These are phyloP conservation scores for Sporothrix globosa DNA, from an alignment of 2,329 filamentous ascomycete species.

Conservation along the genomic window DNA sequence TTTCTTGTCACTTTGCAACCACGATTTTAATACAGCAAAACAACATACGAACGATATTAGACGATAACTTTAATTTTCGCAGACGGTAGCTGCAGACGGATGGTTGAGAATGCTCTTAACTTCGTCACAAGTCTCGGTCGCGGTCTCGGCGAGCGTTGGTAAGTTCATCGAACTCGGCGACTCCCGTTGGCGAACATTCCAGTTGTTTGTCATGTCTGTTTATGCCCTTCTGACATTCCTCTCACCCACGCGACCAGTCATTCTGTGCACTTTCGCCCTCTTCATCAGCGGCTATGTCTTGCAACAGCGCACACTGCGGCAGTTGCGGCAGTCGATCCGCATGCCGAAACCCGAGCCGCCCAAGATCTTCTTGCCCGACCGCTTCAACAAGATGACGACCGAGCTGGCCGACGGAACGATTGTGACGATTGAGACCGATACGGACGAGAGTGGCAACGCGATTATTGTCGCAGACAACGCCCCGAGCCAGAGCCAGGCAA, in stretches of 20 bases:
- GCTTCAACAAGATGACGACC: slow-evolving; percentile 52
- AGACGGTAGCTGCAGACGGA: slow-evolving; percentile 24
- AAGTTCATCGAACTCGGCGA: slow-evolving; percentile 39
- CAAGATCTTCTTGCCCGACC: slow-evolving; percentile 56
- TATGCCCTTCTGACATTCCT: neutral
- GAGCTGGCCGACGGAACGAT: slow-evolving; percentile 54
- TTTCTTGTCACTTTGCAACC: neutral
- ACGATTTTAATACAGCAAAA: slow-evolving; percentile 1
- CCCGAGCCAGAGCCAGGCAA: slow-evolving; percentile 36
- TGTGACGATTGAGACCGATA: slow-evolving; percentile 47
- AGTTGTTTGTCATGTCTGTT: neutral
- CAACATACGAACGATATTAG: neutral
- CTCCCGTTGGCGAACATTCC: neutral
- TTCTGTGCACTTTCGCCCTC: slow-evolving; percentile 76
- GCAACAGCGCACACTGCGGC: slow-evolving; percentile 81
- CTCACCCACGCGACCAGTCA: slow-evolving; percentile 53
- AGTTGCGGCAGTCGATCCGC: slow-evolving; percentile 71
- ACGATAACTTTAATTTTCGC: neutral
- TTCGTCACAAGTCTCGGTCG: slow-evolving; percentile 70
- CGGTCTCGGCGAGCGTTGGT: slow-evolving; percentile 67
- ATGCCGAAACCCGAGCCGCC: slow-evolving; percentile 55
- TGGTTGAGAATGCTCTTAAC: slow-evolving; percentile 59
- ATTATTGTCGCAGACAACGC: slow-evolving; percentile 24
- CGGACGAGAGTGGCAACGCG: slow-evolving; percentile 32
- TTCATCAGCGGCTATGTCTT: slow-evolving; percentile 87